These are phyloP conservation scores for Pseudocercospora vitis DNA, from an alignment of 2,329 filamentous ascomycete genomes.

Conservation along the genomic window DNA sequence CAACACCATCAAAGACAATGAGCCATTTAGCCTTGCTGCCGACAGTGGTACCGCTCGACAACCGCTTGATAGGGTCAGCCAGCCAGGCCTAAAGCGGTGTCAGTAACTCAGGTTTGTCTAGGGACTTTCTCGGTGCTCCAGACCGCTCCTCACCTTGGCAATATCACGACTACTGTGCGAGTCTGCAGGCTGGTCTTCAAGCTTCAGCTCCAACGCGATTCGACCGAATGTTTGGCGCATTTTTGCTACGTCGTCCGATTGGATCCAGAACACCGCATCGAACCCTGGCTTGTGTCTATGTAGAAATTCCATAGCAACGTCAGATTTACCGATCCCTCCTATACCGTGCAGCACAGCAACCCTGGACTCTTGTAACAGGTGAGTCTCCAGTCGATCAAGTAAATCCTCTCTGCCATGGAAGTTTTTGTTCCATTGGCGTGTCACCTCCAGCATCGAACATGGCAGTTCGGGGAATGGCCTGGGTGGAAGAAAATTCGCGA, in stretches of 20 bases:
- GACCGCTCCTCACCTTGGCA: neutral
- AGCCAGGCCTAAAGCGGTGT: slow-evolving; percentile 1
- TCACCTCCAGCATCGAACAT: slow-evolving; percentile 1
- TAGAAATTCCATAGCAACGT: slow-evolving; percentile 6
- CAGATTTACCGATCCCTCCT: slow-evolving; percentile 14
- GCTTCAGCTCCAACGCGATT: neutral
- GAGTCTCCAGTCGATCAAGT: neutral
- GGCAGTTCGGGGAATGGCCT: slow-evolving; percentile 4
- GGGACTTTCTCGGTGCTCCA: neutral
- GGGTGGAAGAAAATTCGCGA: neutral
- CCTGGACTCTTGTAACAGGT: neutral
- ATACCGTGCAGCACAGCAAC: slow-evolving; percentile 8
- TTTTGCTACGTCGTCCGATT: slow-evolving; percentile 10
- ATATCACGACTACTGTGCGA: slow-evolving; percentile 6
- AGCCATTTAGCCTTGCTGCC: slow-evolving; percentile 3
- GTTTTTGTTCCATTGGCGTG: neutral
- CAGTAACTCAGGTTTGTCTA: neutral
- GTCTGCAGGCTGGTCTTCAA: neutral
- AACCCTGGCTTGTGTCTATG: neutral
- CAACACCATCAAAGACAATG: slow-evolving; percentile 11
- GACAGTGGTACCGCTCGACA: no score
- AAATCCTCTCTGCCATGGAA: slow-evolving; percentile 7
- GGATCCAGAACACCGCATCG: slow-evolving; percentile 14
- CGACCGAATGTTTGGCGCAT: slow-evolving; percentile 8
- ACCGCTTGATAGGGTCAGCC: neutral